phyloP scores from a whole-genome alignment of 2,329 filamentous ascomycete genomes.

The Colletotrichum theobromicola region DNA sequence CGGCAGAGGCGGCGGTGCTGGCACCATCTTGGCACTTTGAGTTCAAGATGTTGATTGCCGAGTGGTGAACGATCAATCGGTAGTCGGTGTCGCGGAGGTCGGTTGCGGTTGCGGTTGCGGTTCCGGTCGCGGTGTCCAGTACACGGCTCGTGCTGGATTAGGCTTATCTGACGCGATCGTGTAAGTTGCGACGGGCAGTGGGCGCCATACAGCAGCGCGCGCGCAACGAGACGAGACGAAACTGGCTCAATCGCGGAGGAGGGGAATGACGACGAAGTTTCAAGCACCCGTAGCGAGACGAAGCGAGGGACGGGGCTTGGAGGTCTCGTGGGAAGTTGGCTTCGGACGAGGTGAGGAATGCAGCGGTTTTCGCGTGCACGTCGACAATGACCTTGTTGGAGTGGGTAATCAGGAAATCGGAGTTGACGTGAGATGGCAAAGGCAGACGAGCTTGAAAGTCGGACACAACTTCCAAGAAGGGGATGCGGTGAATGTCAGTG shows the following conservation, averaged over 20 bases:
- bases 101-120: neutral
- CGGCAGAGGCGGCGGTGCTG: constrained; percentile 67
- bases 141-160: constrained; percentile 12
- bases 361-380: constrained; percentile 5
- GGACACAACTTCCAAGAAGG: constrained; percentile 19
- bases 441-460: constrained; percentile 4
- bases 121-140: neutral
- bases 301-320: neutral
- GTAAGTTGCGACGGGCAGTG: constrained; percentile 2
- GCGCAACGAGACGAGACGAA: neutral
- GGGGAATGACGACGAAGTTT: neutral
- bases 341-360: constrained; percentile 10
- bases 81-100: neutral
- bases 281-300: constrained; percentile 3
- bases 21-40: constrained; percentile 48
- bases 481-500: constrained; percentile 23
- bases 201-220: neutral
- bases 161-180: neutral
- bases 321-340: neutral
- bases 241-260: neutral
- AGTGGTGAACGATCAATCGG: neutral
- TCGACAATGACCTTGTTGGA: constrained; percentile 25
- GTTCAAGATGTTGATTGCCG: neutral
- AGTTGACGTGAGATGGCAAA: constrained; percentile 19
- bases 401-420: constrained; percentile 10